Percentiles rank a stretch among this genome's conserved stretches.
These are phyloP conservation scores for Phlebiopsis gigantea DNA, from an alignment of 768 basidiomycete species.

Conservation along the genomic window DNA sequence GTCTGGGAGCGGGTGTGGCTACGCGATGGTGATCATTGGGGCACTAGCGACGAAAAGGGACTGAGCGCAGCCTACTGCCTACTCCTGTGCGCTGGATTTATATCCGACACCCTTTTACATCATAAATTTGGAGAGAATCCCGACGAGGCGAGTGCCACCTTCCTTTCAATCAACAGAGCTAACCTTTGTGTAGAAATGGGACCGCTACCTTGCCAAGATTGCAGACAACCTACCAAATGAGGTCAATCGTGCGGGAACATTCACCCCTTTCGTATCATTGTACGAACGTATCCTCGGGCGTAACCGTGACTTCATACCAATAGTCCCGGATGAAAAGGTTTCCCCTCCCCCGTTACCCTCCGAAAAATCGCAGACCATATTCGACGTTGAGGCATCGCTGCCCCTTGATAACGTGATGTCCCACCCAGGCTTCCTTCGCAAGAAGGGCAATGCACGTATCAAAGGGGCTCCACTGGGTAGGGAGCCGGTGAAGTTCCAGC, in stretches of 20 bases:
- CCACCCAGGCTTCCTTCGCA: conserved; percentile 9
- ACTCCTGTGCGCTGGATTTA: conserved; percentile 41
- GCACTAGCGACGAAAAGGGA: conserved; percentile 48
- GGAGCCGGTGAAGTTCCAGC: conserved; percentile 28
- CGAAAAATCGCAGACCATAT: background rate
- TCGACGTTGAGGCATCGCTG: background rate
- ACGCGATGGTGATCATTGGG: conserved; percentile 45
- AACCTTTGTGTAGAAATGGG: conserved; percentile 51
- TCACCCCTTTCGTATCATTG: conserved; percentile 46
- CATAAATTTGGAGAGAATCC: conserved; percentile 60
- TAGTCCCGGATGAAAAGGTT: conserved; percentile 20
- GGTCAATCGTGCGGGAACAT: conserved; percentile 48
- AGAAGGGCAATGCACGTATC: conserved; percentile 3
- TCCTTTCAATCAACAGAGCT: background rate
- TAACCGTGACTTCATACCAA: conserved; percentile 8
- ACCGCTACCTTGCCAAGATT: conserved; percentile 58
- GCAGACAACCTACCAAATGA: conserved; percentile 43
- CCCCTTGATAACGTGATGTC: conserved; percentile 1
- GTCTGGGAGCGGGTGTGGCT: conserved; percentile 61
- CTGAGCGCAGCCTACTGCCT: conserved; percentile 50
- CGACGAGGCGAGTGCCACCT: conserved; percentile 45
- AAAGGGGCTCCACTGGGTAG: background rate
- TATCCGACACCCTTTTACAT: conserved; percentile 50
- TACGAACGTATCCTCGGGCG: conserved; percentile 46
- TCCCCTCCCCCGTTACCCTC: conserved; percentile 11